Base-by-base conservation (phyloP, 169 alveolate genomes). In the Cryptosporidium xiaoi region DNA sequence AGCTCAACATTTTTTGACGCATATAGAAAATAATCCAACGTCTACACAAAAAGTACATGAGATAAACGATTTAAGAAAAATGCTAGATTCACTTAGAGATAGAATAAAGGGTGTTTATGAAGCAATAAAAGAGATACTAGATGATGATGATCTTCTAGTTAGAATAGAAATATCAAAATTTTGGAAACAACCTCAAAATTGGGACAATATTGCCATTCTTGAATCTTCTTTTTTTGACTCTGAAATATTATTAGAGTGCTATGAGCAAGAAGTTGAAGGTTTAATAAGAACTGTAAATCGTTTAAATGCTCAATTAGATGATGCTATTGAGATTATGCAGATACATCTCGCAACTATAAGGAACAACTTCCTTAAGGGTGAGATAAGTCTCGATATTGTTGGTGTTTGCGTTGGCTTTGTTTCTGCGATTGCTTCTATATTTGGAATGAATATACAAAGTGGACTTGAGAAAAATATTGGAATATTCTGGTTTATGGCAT, bases 391-490 rank as follows among this genome's bases (percentile, higher is more conserved):
- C n/a, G 93, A 93, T 58, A 85, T 93, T 46, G 82, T 92, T 33
- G 95, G 94, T 3, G 93, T 90, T 6, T 84, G 93, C 6, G 91
- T 93, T 58, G 89, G 93, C 1, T 91, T 92, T 71, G 93, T 93
- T 50, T 92, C 94, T 50, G 93, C 96, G 4, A 83, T 90, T 55
- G 95, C 96, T 36, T 93, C 93, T 6, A 71, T 93, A 40, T 93
- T 93, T 82, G 96, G 96, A 34, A 93, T 93, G 96, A 93, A 93
- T 82, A 89, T 93, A 65, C 82, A 83, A 65, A 93, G 91, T 82
- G 94, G 94, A 6, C 67, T 85, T 62, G 95, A 93, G 50, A 83
- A 91, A 40, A 85, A 83, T 53, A 82, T 82, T 18, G 83, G 64
- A n/a, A 65, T 90, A 31, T 93, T 93, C 66, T 93, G 95, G 95